These are phyloP conservation scores for Cytospora schulzeri DNA, from an alignment of 2,329 filamentous ascomycete genomes.

Conservation along the genomic window DNA sequence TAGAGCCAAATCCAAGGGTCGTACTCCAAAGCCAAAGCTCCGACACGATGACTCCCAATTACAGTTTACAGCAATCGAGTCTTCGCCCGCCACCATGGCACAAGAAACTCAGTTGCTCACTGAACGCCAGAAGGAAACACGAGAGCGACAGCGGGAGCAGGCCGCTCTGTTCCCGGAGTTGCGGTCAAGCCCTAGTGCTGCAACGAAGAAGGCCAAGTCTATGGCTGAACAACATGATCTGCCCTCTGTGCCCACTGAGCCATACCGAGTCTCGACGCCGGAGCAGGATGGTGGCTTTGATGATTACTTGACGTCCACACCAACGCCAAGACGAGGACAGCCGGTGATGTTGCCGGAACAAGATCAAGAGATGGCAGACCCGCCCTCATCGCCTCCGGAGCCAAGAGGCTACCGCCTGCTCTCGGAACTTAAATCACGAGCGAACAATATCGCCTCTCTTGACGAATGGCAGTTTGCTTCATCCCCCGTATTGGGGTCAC, in stretches of 20 bases:
- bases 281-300: constrained; percentile 47
- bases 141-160: constrained; percentile 69
- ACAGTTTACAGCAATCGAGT: constrained; percentile 70
- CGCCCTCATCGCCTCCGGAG: constrained; percentile 61
- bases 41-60: constrained; percentile 84
- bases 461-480: constrained; percentile 58
- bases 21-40: constrained; percentile 52
- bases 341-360: constrained; percentile 49
- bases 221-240: constrained; percentile 4
- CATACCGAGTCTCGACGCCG: constrained; percentile 47
- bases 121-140: constrained; percentile 76
- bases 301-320: constrained; percentile 60
- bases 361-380: constrained; percentile 51
- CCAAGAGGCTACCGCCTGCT: constrained; percentile 55
- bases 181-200: constrained; percentile 51
- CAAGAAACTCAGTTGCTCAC: constrained; percentile 75
- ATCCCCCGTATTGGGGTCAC: constrained; percentile 57
- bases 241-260: constrained; percentile 13
- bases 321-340: constrained; percentile 61
- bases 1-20: constrained; percentile 37
- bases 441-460: constrained; percentile 43
- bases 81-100: constrained; percentile 52
- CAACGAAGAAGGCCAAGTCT: constrained; percentile 16
- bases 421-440: constrained; percentile 54
- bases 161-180: constrained; percentile 70